Evolutionary conservation across 306 rosid genomes (phyloP).

Genomic region (Fragaria ananassa): DNA sequence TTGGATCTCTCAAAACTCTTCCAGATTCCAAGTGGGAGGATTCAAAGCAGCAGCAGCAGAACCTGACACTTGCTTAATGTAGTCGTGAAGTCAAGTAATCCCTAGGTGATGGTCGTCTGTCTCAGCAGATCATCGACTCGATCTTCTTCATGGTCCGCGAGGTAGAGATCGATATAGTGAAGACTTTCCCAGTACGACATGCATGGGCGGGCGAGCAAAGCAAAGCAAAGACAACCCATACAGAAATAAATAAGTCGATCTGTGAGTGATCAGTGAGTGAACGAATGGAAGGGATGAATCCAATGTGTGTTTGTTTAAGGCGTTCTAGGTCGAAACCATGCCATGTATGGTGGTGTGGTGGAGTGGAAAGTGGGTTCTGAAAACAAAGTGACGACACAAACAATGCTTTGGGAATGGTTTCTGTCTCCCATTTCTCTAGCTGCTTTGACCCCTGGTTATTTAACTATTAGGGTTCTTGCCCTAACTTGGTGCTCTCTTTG

Average conservation of each 20-base stretch:
- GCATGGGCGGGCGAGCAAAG: background rate
- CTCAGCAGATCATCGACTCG: background rate
- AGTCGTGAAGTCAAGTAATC: conserved; percentile 36
- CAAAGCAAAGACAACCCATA: background rate
- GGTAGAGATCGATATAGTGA: background rate
- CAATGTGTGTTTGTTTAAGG: conserved; percentile 21
- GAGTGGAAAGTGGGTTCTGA: conserved; percentile 33
- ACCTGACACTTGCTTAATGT: conserved; percentile 29
- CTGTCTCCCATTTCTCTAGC: conserved; percentile 18
- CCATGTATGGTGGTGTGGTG: conserved; percentile 44
- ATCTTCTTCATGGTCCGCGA: background rate
- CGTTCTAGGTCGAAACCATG: conserved; percentile 39
- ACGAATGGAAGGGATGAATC: background rate
- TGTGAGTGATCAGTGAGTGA: background rate
- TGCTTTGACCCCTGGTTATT: conserved; percentile 1
- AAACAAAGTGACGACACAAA: conserved; percentile 25
- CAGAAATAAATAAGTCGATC: background rate
- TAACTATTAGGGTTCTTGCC: background rate
- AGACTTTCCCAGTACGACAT: background rate
- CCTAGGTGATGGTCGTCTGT: conserved; percentile 18
- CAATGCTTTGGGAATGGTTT: conserved; percentile 28
- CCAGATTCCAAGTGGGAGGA: background rate
- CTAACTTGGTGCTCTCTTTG: background rate
- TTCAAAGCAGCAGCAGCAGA: background rate
- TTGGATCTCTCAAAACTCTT: conserved; percentile 35